Base-by-base conservation (phyloP, 805 yeast species). In the Torulaspora maleeae region DNA sequence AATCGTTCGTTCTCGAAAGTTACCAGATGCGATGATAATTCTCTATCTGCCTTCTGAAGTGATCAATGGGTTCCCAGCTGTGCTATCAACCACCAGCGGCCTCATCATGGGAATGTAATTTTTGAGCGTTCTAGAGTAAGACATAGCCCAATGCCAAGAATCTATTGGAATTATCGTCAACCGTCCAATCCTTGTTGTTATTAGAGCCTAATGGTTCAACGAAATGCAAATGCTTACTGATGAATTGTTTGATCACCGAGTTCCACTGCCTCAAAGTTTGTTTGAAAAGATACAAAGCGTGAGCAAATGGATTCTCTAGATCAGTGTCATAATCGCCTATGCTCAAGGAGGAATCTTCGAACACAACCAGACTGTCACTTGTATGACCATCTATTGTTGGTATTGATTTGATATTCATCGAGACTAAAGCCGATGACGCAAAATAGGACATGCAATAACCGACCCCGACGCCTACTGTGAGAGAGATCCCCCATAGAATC, bases 391-490 rank as follows among this genome's bases (percentile, higher is more conserved):
- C 45, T 12, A 49, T 36, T 10, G 49, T 43, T 8, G 40, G 43
- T n/a, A 49, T 34, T 5, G 49, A 27, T 24, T 44, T 41, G 17
- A 39, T 34, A n/a, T 43, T 49, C 32, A 49, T 35, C 8, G 52
- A 43, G 9, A 49, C 28, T 48, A 45, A 45, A 6, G 49, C 41
- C 5, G 52, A 45, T 6, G 59, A 51, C 19, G 51, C 49, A 29
- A 54, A 48, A 39, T 53, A 55, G 10, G 64, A 54, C 19, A 62
- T 39, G 44, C 56, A 61, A 40, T 56, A 61, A 2, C 66, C 66
- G 8, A 61, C 49, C 4, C 67, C 66, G 12, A 61, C 57, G 11
- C 67, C 66, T 1, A 60, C 50, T 1, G 64, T 53, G 7, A 61
- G 36, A 6, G 67, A 61, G 5, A 61, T 43, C 3, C 63, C 59